Percentiles rank a stretch among this genome's conserved stretches.
These are phyloP conservation scores for Leccinum uliginosum DNA, from an alignment of 768 basidiomycete genomes.

Conservation along the genomic window DNA sequence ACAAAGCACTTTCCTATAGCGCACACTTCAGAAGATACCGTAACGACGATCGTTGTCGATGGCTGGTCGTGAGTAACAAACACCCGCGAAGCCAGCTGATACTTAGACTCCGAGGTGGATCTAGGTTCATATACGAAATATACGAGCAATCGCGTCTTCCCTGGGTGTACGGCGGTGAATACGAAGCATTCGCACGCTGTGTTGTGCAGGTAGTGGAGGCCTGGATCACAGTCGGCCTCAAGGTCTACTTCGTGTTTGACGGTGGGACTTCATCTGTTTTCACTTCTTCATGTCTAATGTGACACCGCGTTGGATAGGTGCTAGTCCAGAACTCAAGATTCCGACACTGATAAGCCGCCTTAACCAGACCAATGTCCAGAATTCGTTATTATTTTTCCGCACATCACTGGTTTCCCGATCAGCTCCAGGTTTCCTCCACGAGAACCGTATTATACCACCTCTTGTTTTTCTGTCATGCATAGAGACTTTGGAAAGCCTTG, in stretches of 20 bases:
- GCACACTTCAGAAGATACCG: conserved; percentile 3
- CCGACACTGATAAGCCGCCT: conserved; percentile 59
- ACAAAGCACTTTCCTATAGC: conserved; percentile 28
- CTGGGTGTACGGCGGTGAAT: conserved; percentile 88
- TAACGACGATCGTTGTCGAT: conserved; percentile 64
- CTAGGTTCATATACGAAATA: conserved; percentile 73
- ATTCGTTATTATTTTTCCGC: conserved; percentile 72
- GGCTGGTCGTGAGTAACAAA: conserved; percentile 75
- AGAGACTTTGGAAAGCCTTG: conserved; percentile 43
- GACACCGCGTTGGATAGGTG: conserved; percentile 40
- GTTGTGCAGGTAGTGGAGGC: conserved; percentile 51
- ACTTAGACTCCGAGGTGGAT: conserved; percentile 6
- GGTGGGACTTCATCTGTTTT: conserved; percentile 42
- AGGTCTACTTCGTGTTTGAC: conserved; percentile 76
- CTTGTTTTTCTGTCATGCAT: conserved; percentile 57
- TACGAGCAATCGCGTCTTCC: conserved; percentile 57
- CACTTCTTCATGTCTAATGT: conserved; percentile 9
- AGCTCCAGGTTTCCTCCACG: conserved; percentile 62
- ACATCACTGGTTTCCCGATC: conserved; percentile 65
- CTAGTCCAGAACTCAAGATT: conserved; percentile 70
- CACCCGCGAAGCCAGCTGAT: conserved; percentile 1
- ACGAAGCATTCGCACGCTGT: conserved; percentile 48
- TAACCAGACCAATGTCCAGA: conserved; percentile 53
- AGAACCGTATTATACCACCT: conserved; percentile 73
- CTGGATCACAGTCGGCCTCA: conserved; percentile 65